Conservation (phyloP, 805 yeast genomes). For the Dipodascopsis uninucleata region DNA sequence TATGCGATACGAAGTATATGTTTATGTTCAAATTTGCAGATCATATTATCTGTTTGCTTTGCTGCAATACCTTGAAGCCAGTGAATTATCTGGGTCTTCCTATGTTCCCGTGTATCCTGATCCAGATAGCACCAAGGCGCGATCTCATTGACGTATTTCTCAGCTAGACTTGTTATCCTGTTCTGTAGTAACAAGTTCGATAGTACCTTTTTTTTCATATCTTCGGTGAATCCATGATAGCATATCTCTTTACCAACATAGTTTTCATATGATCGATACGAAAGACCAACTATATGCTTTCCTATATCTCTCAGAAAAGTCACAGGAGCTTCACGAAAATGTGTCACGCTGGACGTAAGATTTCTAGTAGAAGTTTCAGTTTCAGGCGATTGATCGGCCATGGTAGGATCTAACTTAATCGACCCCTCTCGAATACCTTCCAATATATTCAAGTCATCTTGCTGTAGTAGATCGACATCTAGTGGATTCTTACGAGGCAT, state of each 20-base stretch:
- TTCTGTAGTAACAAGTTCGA: constrained; percentile 33
- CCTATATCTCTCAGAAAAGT: constrained; percentile 34
- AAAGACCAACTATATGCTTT: constrained; percentile 35
- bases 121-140: constrained; percentile 27
- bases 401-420: constrained; percentile 1
- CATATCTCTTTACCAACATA: constrained; percentile 39
- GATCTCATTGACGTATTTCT: constrained; percentile 34
- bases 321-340: constrained; percentile 40
- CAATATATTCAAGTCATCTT: constrained; percentile 19
- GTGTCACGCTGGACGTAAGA: constrained; percentile 34
- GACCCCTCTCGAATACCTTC: constrained; percentile 15
- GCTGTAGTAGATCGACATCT: constrained; percentile 22
- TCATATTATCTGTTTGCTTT: constrained; percentile 34
- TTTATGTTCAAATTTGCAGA: constrained; percentile 37
- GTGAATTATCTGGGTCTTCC: constrained; percentile 30
- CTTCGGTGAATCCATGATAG: constrained; percentile 35
- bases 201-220: constrained; percentile 33
- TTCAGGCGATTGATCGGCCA: not conserved
- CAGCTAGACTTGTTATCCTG: constrained; percentile 36
- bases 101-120: constrained; percentile 29
- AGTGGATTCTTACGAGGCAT: constrained; percentile 12
- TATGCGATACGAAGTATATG: constrained; percentile 35
- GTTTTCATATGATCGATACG: constrained; percentile 40
- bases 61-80: constrained; percentile 36
- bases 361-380: constrained; percentile 30